Conservation (phyloP, 2,329 filamentous ascomycete genomes). For the Fusarium nanum region DNA sequence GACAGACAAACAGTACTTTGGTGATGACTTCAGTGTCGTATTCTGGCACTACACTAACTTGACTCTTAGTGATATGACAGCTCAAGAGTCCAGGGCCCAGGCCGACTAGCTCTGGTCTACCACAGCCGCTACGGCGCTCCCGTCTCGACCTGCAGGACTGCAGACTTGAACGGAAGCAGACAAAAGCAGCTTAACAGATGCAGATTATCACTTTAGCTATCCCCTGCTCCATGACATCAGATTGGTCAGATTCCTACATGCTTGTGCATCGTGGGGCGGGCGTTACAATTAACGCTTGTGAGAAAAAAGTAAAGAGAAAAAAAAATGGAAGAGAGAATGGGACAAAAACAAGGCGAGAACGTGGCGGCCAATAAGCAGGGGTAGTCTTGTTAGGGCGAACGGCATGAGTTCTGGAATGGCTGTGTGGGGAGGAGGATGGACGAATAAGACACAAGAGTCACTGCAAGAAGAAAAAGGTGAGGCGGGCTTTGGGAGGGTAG, state of each 20-base stretch:
- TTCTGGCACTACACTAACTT: background rate
- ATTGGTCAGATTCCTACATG: constrained; percentile 15
- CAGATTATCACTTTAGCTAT: constrained; percentile 16
- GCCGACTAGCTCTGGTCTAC: background rate
- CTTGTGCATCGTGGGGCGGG: constrained; percentile 25
- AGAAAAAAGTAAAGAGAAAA: background rate
- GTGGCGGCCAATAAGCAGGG: constrained; percentile 41
- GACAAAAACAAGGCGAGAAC: constrained; percentile 34
- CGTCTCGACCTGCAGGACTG: constrained; percentile 12
- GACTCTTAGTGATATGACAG: constrained; percentile 1
- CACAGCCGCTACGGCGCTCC: constrained; percentile 16
- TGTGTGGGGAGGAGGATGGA: constrained; percentile 27
- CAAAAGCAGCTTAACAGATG: constrained; percentile 1
- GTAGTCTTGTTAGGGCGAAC: constrained; percentile 41
- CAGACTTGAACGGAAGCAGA: constrained; percentile 7
- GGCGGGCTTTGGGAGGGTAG: constrained; percentile 37
- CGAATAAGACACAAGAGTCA: background rate
- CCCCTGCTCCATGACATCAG: constrained; percentile 14
- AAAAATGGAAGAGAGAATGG: background rate
- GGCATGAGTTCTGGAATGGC: constrained; percentile 38
- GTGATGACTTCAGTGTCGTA: background rate
- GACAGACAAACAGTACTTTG: background rate
- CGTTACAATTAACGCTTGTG: constrained; percentile 29
- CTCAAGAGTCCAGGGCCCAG: constrained; percentile 1
- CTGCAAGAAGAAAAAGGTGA: constrained; percentile 26